Conservation (phyloP, 2,329 filamentous ascomycete species). For the Didymella exigua region DNA sequence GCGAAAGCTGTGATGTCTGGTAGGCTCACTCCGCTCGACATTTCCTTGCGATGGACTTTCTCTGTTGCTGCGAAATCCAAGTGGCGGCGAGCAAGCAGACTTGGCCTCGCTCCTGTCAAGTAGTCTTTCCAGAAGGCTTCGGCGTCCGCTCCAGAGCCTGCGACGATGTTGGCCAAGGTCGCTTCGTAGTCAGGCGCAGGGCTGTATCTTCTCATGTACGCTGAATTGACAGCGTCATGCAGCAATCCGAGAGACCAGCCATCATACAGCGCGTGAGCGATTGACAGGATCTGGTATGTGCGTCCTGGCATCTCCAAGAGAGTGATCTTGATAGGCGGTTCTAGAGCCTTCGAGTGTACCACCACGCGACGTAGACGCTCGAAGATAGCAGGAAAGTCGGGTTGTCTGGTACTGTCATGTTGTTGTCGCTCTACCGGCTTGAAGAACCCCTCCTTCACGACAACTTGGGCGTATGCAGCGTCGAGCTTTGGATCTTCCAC, state of each 20-base stretch:
- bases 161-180: slow-evolving; percentile 62
- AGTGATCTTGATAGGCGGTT: slow-evolving; percentile 45
- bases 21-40: slow-evolving; percentile 51
- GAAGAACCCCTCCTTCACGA: not conserved
- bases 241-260: slow-evolving; percentile 81
- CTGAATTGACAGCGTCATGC: slow-evolving; percentile 70
- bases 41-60: slow-evolving; percentile 54
- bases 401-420: slow-evolving; percentile 17
- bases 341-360: slow-evolving; percentile 3
- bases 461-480: slow-evolving; percentile 60
- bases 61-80: slow-evolving; percentile 10
- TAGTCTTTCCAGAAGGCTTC: slow-evolving; percentile 73
- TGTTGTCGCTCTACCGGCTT: slow-evolving; percentile 10
- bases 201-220: slow-evolving; percentile 60
- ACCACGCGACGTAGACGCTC: slow-evolving; percentile 46
- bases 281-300: slow-evolving; percentile 66
- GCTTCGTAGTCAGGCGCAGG: slow-evolving; percentile 57
- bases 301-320: slow-evolving; percentile 43
- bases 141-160: slow-evolving; percentile 55
- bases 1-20: slow-evolving; percentile 64
- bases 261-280: slow-evolving; percentile 88
- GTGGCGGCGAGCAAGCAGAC: slow-evolving; percentile 46
- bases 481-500: slow-evolving; percentile 66
- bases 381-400: slow-evolving; percentile 41
- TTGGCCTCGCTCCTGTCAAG: slow-evolving; percentile 59